A percentile compares a stretch with the other conserved stretches of the same genome.
Conservation (phyloP, 2,329 filamentous ascomycete species). For the Xylariaceae sp. region DNA sequence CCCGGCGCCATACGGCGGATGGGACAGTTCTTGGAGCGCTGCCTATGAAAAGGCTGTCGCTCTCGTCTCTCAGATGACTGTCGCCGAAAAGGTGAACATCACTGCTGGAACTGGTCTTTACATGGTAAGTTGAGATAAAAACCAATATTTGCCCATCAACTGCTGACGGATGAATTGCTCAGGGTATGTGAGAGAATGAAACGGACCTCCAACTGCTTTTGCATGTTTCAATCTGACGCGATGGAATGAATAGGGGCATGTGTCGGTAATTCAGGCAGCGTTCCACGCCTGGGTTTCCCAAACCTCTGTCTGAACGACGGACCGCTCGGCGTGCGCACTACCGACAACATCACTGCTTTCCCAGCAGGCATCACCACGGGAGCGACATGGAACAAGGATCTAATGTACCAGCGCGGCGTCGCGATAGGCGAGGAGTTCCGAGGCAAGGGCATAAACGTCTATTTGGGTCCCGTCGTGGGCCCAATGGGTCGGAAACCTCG, state of each 20-base stretch:
- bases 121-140: constrained; percentile 52
- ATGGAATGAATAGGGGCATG: constrained; percentile 48
- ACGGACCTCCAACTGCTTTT: neutral
- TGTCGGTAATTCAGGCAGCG: constrained; percentile 73
- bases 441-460: constrained; percentile 69
- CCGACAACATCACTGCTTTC: constrained; percentile 72
- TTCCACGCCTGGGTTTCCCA: constrained; percentile 65
- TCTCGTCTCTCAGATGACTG: constrained; percentile 70
- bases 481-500: constrained; percentile 68
- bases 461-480: constrained; percentile 67
- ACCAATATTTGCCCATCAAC: neutral
- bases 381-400: constrained; percentile 69
- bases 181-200: constrained; percentile 15
- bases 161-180: constrained; percentile 14
- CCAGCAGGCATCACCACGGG: constrained; percentile 74
- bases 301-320: constrained; percentile 70
- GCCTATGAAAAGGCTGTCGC: constrained; percentile 67
- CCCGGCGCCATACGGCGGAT: constrained; percentile 68
- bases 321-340: constrained; percentile 66
- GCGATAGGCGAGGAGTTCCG: constrained; percentile 68
- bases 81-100: constrained; percentile 77
- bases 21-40: constrained; percentile 62
- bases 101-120: constrained; percentile 67
- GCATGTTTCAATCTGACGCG: constrained; percentile 5
- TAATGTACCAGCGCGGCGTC: constrained; percentile 65